phyloP scores from a whole-genome alignment of 257 asterid species.

The Solanum ahanhuiri region DNA sequence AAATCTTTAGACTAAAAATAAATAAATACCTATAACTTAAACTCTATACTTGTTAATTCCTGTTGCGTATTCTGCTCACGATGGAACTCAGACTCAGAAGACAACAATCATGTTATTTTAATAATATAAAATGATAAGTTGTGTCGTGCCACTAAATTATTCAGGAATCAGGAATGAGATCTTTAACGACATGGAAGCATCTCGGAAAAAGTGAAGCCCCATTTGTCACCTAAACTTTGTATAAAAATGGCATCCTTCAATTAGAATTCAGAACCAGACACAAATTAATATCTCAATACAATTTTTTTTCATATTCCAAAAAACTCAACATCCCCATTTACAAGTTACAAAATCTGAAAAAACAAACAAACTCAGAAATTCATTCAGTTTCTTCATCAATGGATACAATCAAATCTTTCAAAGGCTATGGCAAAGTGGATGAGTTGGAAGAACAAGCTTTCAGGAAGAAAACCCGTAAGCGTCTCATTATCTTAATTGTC shows the following conservation, averaged over 20 bases:
- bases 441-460: constrained; percentile 43
- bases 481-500: constrained; percentile 32
- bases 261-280: not conserved
- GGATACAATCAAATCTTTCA: constrained; percentile 65
- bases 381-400: constrained; percentile 7
- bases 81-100: not conserved
- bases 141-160: not conserved
- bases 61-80: not conserved
- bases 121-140: not conserved
- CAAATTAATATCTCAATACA: not conserved
- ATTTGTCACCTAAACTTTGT: not conserved
- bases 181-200: not conserved
- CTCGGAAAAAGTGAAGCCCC: not conserved
- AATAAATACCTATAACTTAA: not conserved
- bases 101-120: not conserved
- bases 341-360: not conserved
- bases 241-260: not conserved
- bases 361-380: not conserved
- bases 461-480: constrained; percentile 49
- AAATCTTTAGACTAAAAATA: not conserved
- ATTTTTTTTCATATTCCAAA: not conserved
- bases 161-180: not conserved
- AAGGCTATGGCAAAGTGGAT: constrained; percentile 79
- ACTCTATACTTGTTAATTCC: not conserved
- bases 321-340: not conserved